phyloP scores from a whole-genome alignment of 306 rosid species.

The Acacia crassicarpa region DNA sequence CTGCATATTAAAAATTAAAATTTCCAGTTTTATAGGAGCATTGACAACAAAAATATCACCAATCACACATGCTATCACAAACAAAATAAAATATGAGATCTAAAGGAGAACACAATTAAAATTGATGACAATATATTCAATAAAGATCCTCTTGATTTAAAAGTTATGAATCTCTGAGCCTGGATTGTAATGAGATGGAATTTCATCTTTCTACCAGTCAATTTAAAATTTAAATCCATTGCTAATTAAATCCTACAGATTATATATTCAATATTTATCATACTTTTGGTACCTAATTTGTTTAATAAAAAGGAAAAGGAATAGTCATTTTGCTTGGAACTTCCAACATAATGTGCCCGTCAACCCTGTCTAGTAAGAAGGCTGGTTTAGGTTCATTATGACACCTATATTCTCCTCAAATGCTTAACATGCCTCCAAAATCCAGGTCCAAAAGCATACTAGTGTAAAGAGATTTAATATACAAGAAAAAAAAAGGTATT shows the following conservation, averaged over 20 bases:
- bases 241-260: neutral
- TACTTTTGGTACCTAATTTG: neutral
- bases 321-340: conserved; percentile 12
- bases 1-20: conserved; percentile 49
- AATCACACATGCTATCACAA: neutral
- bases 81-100: conserved; percentile 8
- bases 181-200: conserved; percentile 22
- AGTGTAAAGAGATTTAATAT: neutral
- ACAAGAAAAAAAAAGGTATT: neutral
- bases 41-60: neutral
- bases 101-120: neutral
- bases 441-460: conserved; percentile 2
- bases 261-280: neutral
- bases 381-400: neutral
- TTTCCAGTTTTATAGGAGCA: neutral
- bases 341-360: conserved; percentile 2
- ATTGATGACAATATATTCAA: neutral
- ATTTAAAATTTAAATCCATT: conserved; percentile 3
- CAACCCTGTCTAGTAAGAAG: conserved; percentile 14
- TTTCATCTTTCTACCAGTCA: conserved; percentile 1
- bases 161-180: conserved; percentile 12
- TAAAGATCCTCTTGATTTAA: neutral
- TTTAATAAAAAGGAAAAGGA: conserved; percentile 3
- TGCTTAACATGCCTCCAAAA: neutral
- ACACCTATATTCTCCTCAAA: conserved; percentile 11